Evolutionary conservation across 176 grass and related monocot genomes (phyloP), one percentile per base, ranked within the genome.

Genomic region (Lolium multiflorum): DNA sequence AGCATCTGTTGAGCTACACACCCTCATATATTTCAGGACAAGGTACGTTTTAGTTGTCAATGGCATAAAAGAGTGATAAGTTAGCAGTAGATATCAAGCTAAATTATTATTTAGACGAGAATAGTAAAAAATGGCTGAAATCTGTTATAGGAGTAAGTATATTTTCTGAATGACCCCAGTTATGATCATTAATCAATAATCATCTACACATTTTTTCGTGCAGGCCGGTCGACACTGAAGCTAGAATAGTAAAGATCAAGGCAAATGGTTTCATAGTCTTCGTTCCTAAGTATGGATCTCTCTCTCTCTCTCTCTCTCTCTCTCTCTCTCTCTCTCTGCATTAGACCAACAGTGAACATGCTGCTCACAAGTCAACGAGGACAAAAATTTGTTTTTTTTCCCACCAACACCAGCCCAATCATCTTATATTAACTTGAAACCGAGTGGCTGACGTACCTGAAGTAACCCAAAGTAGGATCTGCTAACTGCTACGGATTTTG

Each of bases 231-330:
- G 92, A 94, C 38, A 92, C 97, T 83, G 90, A 96, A 92, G 97
- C 88, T 65, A 96, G 94, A 88, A 98, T 98, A 91, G 88, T 98
- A 87, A 98, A 98, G 90, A 82, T 98, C 81, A 98, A 96, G 83
- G 94, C 94, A 83, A 96, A 98, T 76, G 94, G 97, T 85, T 96
- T 98, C 83, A 98, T 98, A 74, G 97, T 94, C 65, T 98, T 98
- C 26, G 88, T 98, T 61, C 97, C 97, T 82, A 98, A 98, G 97
- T 98, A 98, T 74, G 83, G 18, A 73, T 48, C 43, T 82, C 78
- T 49, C 60, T 16, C 71, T 43, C 10, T 18, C 41, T 14, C 78
- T 12, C 25, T 15, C 4, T 4, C 26, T 0, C 9, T 17, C 0
- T 0, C 64, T 6, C 4, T 5, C 11, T 14, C 61, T 14, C 61